phyloP scores from a whole-genome alignment of 1,139 yeast species.

The Kodamaea suecica region DNA sequence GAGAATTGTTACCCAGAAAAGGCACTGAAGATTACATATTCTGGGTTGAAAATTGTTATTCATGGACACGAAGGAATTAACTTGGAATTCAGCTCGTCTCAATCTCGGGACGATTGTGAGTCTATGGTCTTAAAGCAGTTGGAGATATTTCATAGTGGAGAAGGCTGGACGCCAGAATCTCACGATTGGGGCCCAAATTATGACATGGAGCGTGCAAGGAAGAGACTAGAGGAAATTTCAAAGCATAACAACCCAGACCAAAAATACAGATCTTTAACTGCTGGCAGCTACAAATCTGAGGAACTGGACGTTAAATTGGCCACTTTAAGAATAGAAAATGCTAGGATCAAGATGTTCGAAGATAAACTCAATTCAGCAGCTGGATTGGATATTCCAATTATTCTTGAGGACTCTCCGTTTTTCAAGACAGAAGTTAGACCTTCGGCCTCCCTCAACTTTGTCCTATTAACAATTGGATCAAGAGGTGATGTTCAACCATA shows the following conservation, averaged over 20 bases:
- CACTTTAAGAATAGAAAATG: slow-evolving; percentile 32
- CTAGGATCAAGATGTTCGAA: slow-evolving; percentile 60
- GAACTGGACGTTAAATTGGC: slow-evolving; percentile 18
- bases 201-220: slow-evolving; percentile 12
- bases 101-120: slow-evolving; percentile 73
- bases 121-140: slow-evolving; percentile 49
- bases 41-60: slow-evolving; percentile 64
- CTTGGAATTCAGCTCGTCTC: slow-evolving; percentile 68
- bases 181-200: slow-evolving; percentile 30
- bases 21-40: slow-evolving; percentile 49
- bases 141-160: slow-evolving; percentile 36
- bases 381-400: slow-evolving; percentile 64
- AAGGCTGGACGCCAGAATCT: slow-evolving; percentile 25
- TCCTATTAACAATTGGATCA: slow-evolving; percentile 84
- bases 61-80: slow-evolving; percentile 74
- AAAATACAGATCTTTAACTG: not conserved
- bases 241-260: not conserved
- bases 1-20: slow-evolving; percentile 65
- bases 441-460: slow-evolving; percentile 53
- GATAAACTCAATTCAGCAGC: slow-evolving; percentile 55
- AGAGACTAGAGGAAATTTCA: not conserved
- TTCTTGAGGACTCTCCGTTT: slow-evolving; percentile 63
- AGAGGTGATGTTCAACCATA: slow-evolving; percentile 97
- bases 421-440: slow-evolving; percentile 53
- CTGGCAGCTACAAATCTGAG: slow-evolving; percentile 1